phyloP scores from a whole-genome alignment of 1,284 basidiomycete species.

The Boletus hoseneyae region DNA sequence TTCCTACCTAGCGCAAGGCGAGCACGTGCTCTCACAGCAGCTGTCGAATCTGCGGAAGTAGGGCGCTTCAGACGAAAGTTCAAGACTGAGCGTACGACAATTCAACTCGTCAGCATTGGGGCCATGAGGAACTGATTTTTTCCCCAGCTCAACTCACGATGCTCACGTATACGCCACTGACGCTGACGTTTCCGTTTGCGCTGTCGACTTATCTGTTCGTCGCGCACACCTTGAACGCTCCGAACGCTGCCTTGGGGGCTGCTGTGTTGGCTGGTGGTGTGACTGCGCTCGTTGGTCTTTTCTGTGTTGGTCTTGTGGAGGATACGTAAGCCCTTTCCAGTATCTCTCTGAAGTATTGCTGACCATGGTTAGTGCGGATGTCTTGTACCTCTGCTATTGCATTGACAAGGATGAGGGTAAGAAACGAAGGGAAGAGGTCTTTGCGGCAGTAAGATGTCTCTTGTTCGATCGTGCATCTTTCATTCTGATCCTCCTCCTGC shows the following conservation, averaged over 20 bases:
- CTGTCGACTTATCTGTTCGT: constrained; percentile 85
- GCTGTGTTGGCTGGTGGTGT: constrained; percentile 76
- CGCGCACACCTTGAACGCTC: constrained; percentile 77
- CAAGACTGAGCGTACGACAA: constrained; percentile 52
- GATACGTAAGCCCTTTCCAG: constrained; percentile 55
- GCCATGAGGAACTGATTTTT: constrained; percentile 3
- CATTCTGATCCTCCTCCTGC: constrained; percentile 6
- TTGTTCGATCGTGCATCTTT: not conserved
- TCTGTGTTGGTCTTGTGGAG: constrained; percentile 78
- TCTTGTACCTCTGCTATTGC: constrained; percentile 85
- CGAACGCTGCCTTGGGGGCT: constrained; percentile 74
- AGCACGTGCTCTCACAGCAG: constrained; percentile 54
- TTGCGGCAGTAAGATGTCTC: constrained; percentile 56
- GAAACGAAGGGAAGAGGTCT: constrained; percentile 63
- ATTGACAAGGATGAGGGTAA: constrained; percentile 77
- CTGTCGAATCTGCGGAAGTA: constrained; percentile 39
- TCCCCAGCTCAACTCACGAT: constrained; percentile 62
- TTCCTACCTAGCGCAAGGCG: constrained; percentile 79
- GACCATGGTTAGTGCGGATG: constrained; percentile 55
- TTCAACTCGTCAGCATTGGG: not conserved
- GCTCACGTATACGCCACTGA: constrained; percentile 77
- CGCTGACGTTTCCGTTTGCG: constrained; percentile 77
- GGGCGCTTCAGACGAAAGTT: constrained; percentile 47
- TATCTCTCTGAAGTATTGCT: not conserved
- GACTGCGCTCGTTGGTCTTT: constrained; percentile 78